phyloP scores from a whole-genome alignment of 2,329 filamentous ascomycete genomes.

The Neophaeococcomyces mojaviensis region DNA sequence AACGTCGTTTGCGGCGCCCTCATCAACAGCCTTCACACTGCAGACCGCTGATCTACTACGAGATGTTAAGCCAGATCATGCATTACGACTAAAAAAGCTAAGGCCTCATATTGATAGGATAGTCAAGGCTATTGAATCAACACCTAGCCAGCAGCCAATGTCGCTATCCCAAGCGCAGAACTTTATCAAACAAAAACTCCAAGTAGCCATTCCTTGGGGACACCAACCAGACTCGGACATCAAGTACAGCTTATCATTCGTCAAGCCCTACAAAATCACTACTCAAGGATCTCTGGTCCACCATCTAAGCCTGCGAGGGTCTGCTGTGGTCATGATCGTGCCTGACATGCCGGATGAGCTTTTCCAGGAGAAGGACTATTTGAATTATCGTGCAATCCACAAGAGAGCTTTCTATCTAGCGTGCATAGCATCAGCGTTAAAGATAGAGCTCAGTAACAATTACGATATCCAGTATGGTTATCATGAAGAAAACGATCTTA shows the following conservation, averaged over 20 bases:
- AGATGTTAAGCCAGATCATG: constrained; percentile 51
- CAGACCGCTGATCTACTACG: constrained; percentile 58
- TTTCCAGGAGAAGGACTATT: constrained; percentile 91
- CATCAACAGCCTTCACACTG: constrained; percentile 46
- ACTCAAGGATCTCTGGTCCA: constrained; percentile 81
- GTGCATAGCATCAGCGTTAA: constrained; percentile 65
- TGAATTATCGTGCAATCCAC: constrained; percentile 89
- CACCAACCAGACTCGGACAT: constrained; percentile 67
- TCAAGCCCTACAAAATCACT: constrained; percentile 69
- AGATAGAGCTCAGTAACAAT: constrained; percentile 46
- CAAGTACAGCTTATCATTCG: constrained; percentile 74
- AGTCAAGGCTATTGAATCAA: constrained; percentile 48
- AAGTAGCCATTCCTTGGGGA: constrained; percentile 77
- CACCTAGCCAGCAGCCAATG: constrained; percentile 45
- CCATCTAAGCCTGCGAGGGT: constrained; percentile 61
- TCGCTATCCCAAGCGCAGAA: constrained; percentile 59
- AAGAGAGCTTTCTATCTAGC: constrained; percentile 88
- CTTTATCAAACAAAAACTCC: constrained; percentile 57
- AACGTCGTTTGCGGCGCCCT: constrained; percentile 26
- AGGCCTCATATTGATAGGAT: constrained; percentile 46
- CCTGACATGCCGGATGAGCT: constrained; percentile 72
- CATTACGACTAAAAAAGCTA: constrained; percentile 35
- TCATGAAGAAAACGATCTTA: constrained; percentile 66
- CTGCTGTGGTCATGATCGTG: constrained; percentile 66
- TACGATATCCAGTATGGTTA: constrained; percentile 57